Evolutionary conservation across 176 grass and related monocot species (phyloP).

Genomic region (Areca catechu): DNA sequence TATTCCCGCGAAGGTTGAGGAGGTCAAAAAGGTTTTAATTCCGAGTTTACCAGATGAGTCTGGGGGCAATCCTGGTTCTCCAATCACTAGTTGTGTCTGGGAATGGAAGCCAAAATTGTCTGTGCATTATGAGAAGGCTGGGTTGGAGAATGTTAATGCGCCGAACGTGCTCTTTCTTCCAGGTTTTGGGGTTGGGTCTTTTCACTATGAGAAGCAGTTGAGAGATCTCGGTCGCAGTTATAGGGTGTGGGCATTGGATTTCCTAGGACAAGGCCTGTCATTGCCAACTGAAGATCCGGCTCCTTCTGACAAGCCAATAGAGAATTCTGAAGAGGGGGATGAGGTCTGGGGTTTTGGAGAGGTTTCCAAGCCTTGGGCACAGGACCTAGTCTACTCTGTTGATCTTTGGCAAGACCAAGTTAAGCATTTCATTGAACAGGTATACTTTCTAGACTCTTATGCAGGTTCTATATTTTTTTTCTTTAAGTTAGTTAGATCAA

Average conservation of each 20-base stretch:
- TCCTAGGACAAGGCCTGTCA: slow-evolving; percentile 83
- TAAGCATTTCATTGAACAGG: slow-evolving; percentile 82
- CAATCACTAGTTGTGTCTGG: slow-evolving; percentile 73
- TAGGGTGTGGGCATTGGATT: slow-evolving; percentile 93
- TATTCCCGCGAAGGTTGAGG: slow-evolving; percentile 25
- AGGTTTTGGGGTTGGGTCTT: slow-evolving; percentile 75
- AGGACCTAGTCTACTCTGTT: slow-evolving; percentile 62
- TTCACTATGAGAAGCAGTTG: slow-evolving; percentile 92
- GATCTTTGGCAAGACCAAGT: slow-evolving; percentile 88
- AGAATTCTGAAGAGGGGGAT: slow-evolving; percentile 1
- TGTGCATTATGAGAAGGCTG: slow-evolving; percentile 78
- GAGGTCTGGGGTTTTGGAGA: slow-evolving; percentile 79
- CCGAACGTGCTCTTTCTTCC: slow-evolving; percentile 91
- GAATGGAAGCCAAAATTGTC: slow-evolving; percentile 80
- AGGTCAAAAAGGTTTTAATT: slow-evolving; percentile 42
- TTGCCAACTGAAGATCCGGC: slow-evolving; percentile 76
- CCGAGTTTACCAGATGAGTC: slow-evolving; percentile 49
- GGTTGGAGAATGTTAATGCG: slow-evolving; percentile 46
- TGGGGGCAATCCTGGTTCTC: slow-evolving; percentile 22
- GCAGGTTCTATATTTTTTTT: no score
- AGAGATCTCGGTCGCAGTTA: slow-evolving; percentile 67
- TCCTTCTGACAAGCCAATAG: slow-evolving; percentile 20
- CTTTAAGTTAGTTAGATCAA: no score
- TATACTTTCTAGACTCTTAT: slow-evolving; percentile 12
- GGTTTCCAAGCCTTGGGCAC: slow-evolving; percentile 73